phyloP scores from a whole-genome alignment of 2,329 filamentous ascomycete species.

The Lachnellula cervina region DNA sequence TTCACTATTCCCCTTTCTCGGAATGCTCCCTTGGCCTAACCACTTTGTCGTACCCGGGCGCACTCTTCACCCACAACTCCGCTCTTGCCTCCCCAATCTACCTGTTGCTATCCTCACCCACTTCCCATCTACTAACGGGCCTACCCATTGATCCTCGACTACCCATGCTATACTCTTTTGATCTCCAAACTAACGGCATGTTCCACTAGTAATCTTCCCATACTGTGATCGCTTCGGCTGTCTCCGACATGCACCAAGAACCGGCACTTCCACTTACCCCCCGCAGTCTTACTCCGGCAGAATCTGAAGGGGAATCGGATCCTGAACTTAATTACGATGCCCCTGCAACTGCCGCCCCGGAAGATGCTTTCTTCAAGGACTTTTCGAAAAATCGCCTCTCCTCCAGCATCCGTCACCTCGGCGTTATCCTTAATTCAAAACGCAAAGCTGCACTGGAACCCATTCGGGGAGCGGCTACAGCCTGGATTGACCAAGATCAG shows the following conservation, averaged over 20 bases:
- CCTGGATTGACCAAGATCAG: conserved; percentile 24
- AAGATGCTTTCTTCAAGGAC: neutral
- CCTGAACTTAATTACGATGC: conserved; percentile 1
- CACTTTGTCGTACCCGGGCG: neutral
- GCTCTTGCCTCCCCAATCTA: too few relatives aligned
- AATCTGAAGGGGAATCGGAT: neutral
- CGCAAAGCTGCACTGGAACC: conserved; percentile 8
- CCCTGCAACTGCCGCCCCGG: neutral
- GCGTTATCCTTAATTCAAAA: conserved; percentile 12
- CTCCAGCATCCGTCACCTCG: conserved; percentile 5
- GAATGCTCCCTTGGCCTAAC: neutral
- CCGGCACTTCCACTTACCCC: neutral
- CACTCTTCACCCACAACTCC: neutral
- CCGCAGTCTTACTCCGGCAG: neutral
- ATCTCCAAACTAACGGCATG: neutral
- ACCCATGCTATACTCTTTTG: neutral
- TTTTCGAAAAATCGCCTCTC: neutral
- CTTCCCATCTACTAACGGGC: too few relatives aligned
- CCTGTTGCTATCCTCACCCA: too few relatives aligned
- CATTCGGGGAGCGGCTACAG: conserved; percentile 11
- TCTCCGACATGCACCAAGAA: neutral
- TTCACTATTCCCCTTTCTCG: too few relatives aligned
- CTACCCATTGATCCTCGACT: too few relatives aligned
- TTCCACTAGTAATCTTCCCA: neutral
- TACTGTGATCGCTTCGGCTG: neutral